phyloP scores from a whole-genome alignment of 2,329 filamentous ascomycete species.

The Colletotrichum neosansevieriae region DNA sequence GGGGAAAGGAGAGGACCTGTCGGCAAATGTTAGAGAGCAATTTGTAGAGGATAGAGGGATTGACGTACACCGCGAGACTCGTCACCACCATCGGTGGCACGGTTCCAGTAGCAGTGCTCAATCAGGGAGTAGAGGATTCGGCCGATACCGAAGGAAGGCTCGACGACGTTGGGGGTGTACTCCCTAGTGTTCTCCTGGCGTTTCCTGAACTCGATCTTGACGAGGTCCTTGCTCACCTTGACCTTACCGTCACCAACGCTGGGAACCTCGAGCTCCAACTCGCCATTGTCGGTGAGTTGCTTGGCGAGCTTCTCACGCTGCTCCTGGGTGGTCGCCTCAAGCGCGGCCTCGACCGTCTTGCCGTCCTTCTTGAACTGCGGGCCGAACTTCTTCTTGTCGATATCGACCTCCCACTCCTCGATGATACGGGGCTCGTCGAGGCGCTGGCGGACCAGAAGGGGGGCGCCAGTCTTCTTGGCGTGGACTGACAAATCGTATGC shows the following conservation, averaged over 20 bases:
- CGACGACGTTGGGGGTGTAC: constrained; percentile 95
- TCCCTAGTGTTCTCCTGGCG: constrained; percentile 87
- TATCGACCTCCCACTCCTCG: constrained; percentile 88
- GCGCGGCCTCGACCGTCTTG: constrained; percentile 83
- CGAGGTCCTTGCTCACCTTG: constrained; percentile 81
- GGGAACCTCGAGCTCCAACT: constrained; percentile 81
- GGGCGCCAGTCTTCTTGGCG: constrained; percentile 89
- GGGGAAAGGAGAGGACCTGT: constrained; percentile 66
- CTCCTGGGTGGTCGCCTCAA: constrained; percentile 82
- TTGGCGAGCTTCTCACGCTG: constrained; percentile 83
- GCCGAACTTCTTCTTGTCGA: constrained; percentile 96
- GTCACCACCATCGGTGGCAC: constrained; percentile 73
- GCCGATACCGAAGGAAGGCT: constrained; percentile 97
- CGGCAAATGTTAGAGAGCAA: not conserved
- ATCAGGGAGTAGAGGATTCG: constrained; percentile 93
- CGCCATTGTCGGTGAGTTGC: constrained; percentile 78
- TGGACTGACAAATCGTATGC: constrained; percentile 95
- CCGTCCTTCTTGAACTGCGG: constrained; percentile 96
- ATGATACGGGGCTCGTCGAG: constrained; percentile 82
- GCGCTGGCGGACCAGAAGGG: constrained; percentile 86
- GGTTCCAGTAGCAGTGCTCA: constrained; percentile 96
- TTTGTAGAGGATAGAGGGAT: constrained; percentile 1
- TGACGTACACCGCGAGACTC: constrained; percentile 86
- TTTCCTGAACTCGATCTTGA: constrained; percentile 87
- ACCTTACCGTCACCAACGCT: constrained; percentile 77